phyloP scores from a whole-genome alignment of 805 yeast genomes.

The Jamesozyma hellenica region DNA sequence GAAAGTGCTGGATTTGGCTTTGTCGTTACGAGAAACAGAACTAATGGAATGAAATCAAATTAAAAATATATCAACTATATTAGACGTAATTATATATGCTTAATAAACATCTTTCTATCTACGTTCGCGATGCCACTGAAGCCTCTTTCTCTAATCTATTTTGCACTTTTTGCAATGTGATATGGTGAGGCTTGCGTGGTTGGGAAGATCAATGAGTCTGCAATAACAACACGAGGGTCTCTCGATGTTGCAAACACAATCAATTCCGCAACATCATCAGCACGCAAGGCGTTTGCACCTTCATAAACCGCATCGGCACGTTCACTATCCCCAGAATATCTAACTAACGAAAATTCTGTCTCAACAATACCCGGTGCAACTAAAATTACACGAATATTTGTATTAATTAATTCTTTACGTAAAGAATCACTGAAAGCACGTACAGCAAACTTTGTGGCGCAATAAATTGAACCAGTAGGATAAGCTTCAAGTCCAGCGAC shows the following conservation, averaged over 20 bases:
- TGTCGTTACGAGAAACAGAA: too few relatives aligned
- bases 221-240: slow-evolving; percentile 49
- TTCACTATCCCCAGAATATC: slow-evolving; percentile 47
- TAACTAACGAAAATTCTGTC: slow-evolving; percentile 52
- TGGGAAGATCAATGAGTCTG: slow-evolving; percentile 75
- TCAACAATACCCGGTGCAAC: slow-evolving; percentile 64
- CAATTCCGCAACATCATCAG: slow-evolving; percentile 52
- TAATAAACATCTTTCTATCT: too few relatives aligned
- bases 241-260: slow-evolving; percentile 50
- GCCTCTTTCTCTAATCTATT: too few relatives aligned
- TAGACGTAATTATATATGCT: too few relatives aligned
- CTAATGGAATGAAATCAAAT: too few relatives aligned
- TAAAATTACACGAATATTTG: slow-evolving; percentile 57
- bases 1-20: too few relatives aligned
- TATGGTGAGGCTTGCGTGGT: slow-evolving; percentile 74
- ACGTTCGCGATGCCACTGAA: too few relatives aligned
- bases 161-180: slow-evolving; percentile 32
- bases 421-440: slow-evolving; percentile 61
- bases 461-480: slow-evolving; percentile 70
- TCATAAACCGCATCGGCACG: slow-evolving; percentile 48
- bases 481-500: slow-evolving; percentile 73
- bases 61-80: too few relatives aligned
- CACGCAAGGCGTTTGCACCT: slow-evolving; percentile 45
- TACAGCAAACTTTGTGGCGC: slow-evolving; percentile 66
- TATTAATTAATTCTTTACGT: slow-evolving; percentile 65